These are phyloP conservation scores for Microstegium vimineum DNA, from an alignment of 176 grass and related monocot species.

Conservation along the genomic window DNA sequence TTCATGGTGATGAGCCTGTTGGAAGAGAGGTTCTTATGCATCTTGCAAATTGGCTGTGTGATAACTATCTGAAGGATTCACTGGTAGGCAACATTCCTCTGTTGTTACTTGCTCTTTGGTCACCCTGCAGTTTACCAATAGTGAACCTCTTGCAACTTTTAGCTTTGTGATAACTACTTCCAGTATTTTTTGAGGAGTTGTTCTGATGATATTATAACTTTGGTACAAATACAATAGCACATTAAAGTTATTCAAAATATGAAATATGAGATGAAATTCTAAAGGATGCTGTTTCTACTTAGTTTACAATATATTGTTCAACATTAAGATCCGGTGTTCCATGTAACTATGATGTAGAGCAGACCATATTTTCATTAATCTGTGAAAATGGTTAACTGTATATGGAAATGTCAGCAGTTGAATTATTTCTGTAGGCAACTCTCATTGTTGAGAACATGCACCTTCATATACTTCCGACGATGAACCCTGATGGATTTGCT, in stretches of 20 bases:
- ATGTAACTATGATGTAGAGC: not conserved
- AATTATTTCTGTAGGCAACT: slow-evolving; percentile 68
- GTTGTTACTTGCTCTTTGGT: not conserved
- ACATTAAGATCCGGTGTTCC: not conserved
- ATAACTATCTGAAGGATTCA: slow-evolving; percentile 78
- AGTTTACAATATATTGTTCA: not conserved
- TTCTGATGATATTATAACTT: not conserved
- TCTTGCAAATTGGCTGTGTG: slow-evolving; percentile 90
- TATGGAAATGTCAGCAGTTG: slow-evolving; percentile 14
- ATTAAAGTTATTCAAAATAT: not conserved
- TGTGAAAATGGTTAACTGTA: not conserved
- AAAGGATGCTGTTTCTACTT: not conserved
- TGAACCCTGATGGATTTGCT: slow-evolving; percentile 98
- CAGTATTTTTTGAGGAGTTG: slow-evolving; percentile 15
- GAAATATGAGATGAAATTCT: not conserved
- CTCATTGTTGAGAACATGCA: slow-evolving; percentile 82
- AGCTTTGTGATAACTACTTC: not conserved
- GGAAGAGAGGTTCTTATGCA: slow-evolving; percentile 86
- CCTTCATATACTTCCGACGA: slow-evolving; percentile 89
- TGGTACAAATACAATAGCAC: not conserved
- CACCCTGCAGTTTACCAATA: not conserved
- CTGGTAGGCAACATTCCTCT: slow-evolving; percentile 45
- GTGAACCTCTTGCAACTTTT: not conserved
- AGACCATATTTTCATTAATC: slow-evolving; percentile 26
- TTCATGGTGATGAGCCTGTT: slow-evolving; percentile 95